Percentiles rank a stretch among this genome's conserved stretches.
Evolutionary conservation across 495 filamentous ascomycete species (phyloP).

Genomic region (Penicillium verhagenii): DNA sequence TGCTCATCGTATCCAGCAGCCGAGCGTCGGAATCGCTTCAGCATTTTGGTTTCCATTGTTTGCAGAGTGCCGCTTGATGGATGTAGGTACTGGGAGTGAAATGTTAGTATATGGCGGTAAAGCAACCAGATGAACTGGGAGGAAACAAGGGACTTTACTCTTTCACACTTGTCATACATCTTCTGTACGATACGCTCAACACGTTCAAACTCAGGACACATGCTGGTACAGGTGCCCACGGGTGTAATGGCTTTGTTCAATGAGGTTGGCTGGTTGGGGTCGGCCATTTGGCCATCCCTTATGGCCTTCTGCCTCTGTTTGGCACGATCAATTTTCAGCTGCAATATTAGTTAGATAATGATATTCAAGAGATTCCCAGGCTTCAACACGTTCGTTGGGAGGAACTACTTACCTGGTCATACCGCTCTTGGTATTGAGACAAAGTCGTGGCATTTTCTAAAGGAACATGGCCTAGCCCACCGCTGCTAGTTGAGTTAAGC

Average conservation of each 20-base stretch:
- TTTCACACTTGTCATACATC: conserved; percentile 61
- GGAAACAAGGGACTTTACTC: conserved; percentile 35
- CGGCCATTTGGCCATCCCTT: conserved; percentile 73
- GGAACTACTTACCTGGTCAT: conserved; percentile 39
- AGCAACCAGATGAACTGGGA: not conserved
- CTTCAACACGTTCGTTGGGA: not conserved
- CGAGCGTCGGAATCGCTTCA: conserved; percentile 87
- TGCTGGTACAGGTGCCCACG: conserved; percentile 83
- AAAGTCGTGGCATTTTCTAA: conserved; percentile 26
- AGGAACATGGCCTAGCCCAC: conserved; percentile 7
- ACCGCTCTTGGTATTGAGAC: conserved; percentile 38
- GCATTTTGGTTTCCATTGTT: conserved; percentile 58
- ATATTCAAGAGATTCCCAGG: not conserved
- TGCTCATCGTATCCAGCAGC: conserved; percentile 91
- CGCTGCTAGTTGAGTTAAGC: conserved; percentile 8
- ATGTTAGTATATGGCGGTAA: conserved; percentile 11
- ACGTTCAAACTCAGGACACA: conserved; percentile 92
- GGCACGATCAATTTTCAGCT: conserved; percentile 67
- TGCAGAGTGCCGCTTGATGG: conserved; percentile 34
- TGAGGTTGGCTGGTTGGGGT: conserved; percentile 79
- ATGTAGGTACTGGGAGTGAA: conserved; percentile 33
- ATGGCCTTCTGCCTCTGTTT: conserved; percentile 69
- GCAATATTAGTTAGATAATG: conserved; percentile 21
- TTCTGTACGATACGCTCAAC: conserved; percentile 72
- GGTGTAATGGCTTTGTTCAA: conserved; percentile 84